Conservation (phyloP, 2,329 filamentous ascomycete genomes). For the Penicillium sp. region DNA sequence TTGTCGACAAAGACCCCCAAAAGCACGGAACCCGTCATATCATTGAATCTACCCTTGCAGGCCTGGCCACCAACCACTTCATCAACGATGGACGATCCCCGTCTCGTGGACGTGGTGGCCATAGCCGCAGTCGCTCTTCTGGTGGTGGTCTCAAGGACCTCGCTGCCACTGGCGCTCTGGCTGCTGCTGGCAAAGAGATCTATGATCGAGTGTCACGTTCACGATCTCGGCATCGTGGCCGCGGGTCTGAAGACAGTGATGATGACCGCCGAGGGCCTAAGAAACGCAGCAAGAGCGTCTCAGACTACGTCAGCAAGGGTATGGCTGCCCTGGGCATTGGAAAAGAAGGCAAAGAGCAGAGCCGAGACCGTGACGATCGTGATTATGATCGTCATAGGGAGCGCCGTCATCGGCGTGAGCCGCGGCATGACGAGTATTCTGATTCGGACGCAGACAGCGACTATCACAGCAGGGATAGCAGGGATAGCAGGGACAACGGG, state of each 20-base stretch:
- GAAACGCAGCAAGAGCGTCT: conserved; percentile 45
- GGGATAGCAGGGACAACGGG: conserved; percentile 15
- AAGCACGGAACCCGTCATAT: conserved; percentile 76
- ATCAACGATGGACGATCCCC: conserved; percentile 75
- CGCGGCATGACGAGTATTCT: conserved; percentile 34
- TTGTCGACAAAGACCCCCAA: conserved; percentile 63
- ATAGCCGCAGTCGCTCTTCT: conserved; percentile 45
- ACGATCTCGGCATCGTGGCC: conserved; percentile 39
- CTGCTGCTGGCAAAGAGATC: conserved; percentile 47
- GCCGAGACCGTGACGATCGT: conserved; percentile 18
- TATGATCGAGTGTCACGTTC: conserved; percentile 39
- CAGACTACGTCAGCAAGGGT: conserved; percentile 43
- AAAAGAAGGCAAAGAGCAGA: conserved; percentile 18
- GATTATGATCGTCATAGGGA: conserved; percentile 18
- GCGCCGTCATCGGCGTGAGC: conserved; percentile 25
- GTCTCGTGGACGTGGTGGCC: conserved; percentile 60
- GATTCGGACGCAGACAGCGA: conserved; percentile 40
- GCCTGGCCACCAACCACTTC: conserved; percentile 77
- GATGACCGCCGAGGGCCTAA: conserved; percentile 44
- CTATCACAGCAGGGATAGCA: conserved; percentile 30
- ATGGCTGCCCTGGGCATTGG: conserved; percentile 44
- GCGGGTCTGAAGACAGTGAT: conserved; percentile 43
- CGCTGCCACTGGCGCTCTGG: conserved; percentile 43
- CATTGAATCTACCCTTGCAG: conserved; percentile 81
- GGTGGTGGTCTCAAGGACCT: conserved; percentile 42